Evolutionary conservation across 306 rosid species (phyloP), one percentile per base, ranked within the genome.

Genomic region (Lathyrus oleraceus): DNA sequence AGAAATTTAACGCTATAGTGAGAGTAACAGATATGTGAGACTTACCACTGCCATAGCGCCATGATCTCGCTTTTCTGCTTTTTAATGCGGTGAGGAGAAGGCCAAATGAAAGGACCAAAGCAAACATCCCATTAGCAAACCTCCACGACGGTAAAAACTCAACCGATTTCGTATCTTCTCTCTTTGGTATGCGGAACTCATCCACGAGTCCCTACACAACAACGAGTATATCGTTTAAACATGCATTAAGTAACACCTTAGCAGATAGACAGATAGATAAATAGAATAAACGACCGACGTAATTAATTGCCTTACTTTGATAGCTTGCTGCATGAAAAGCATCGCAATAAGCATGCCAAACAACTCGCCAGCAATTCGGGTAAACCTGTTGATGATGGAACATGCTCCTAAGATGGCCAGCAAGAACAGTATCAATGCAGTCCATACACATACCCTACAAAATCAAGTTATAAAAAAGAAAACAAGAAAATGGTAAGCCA

Each of bases 281-380:
- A 32, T 9, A 57, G 25, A 53, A 21, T 30, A 20, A 20, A 67
- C 58, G 40, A 5, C 17, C 44, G 47, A 77, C 42, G 36, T 69
- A 14, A 60, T 38, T 61, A n/a, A 42, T 8, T 14, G 12, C 67
- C 82, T 79, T 84, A 94, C 99, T 81, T 87, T 89, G 61, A 95
- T 71, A 11, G 99, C 92, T 82, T 95, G 96, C 66, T 95, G 99
- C 99, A 91, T 87, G 84, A 95, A 95, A 75, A 95, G 99, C 97
- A 95, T 91, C 8, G 99, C 96, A 43, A 95, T 95, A 13, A 95
- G 97, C 62, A 95, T 40, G 69, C 99, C 99, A 62, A 95, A 95
- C 71, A 95, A 76, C 73, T 95, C 99, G 23, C 99, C 99, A 0
- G 99, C 97, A 15, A 95, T 73, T 27, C 99, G 87, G 21, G 99